Base-by-base conservation (phyloP, 345 rosid species). In the Syzygium aqueum region DNA sequence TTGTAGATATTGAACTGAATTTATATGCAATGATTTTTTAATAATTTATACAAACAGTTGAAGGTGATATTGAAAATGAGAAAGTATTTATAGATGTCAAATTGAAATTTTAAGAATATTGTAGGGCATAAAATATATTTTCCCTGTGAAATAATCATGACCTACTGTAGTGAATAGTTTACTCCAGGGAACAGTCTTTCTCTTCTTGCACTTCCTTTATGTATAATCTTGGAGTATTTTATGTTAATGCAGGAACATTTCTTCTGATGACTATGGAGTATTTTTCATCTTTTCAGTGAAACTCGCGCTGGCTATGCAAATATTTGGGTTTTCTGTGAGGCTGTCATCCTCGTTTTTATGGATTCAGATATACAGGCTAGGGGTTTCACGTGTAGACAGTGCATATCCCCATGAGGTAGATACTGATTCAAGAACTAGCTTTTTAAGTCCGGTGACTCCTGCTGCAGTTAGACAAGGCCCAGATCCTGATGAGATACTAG, bases 331-430 rank as follows among this genome's bases (percentile, higher is more conserved):
- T 90, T 88, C 92, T 33, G 94, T 95, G 88, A 92, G 99, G 94
- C 87, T 97, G 33, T 95, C 92, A 8, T 96, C 99, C 37, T 93
- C 97, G 16, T 90, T 97, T 54, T 73, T 96, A 51, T 96, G 99
- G 99, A 92, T 96, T 92, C 99, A 96, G 95, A 97, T 97, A 51
- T 97, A 96, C 89, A 92, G 97, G 89, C 91, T 97, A 89, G 99
- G 99, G 43, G 93, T 93, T 87, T 91, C 95, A 33, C 53, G 78
- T 82, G 89, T 91, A 30, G 96, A 92, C 67, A 86, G 86, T 52
- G 22, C 91, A 22, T 89, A 84, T 85, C 89, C 93, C 22, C 91
- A 89, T 84, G 95, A 89, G 57, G 85, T 92, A 40, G 95, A 97
- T 91, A 92, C 91, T 84, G 96, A 95, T 92, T 86, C 90, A 77